Evolutionary conservation across 2,329 filamentous ascomycete species (phyloP).

Genomic region (Meredithiella fracta): DNA sequence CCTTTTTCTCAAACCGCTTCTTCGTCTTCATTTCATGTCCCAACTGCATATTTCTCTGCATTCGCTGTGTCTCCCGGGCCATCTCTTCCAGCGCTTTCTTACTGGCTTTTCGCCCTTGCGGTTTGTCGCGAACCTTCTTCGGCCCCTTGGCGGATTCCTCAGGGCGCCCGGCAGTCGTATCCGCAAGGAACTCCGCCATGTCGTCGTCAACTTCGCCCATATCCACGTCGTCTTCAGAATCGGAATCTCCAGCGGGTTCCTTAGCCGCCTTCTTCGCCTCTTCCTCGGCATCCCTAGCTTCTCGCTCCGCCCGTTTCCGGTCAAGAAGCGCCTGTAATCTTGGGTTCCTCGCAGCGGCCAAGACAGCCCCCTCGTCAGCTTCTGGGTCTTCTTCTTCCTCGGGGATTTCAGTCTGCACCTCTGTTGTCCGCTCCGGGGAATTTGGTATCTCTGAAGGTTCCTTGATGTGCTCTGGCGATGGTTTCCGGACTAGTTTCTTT

Average conservation of each 20-base stretch:
- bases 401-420: conserved; percentile 15
- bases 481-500: conserved; percentile 15
- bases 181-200: conserved; percentile 19
- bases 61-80: conserved; percentile 81
- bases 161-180: conserved; percentile 17
- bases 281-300: conserved; percentile 46
- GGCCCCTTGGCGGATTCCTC: conserved; percentile 45
- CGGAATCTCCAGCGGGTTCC: conserved; percentile 26
- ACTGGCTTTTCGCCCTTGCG: conserved; percentile 68
- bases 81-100: conserved; percentile 93
- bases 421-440: no score
- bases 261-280: conserved; percentile 10
- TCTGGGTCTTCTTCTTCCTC: conserved; percentile 22
- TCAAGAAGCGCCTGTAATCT: conserved; percentile 58
- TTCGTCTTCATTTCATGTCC: conserved; percentile 78
- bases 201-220: conserved; percentile 32
- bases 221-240: conserved; percentile 24
- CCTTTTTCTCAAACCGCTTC: conserved; percentile 75
- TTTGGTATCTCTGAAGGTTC: conserved; percentile 17
- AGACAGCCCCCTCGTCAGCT: conserved; percentile 30
- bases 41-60: conserved; percentile 79
- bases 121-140: conserved; percentile 50
- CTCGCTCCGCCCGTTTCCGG: conserved; percentile 54
- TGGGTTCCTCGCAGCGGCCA: conserved; percentile 29
- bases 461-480: conserved; percentile 23